These are phyloP conservation scores for Rhytidhysteron rufulum DNA, from an alignment of 2,329 filamentous ascomycete species.

Conservation along the genomic window DNA sequence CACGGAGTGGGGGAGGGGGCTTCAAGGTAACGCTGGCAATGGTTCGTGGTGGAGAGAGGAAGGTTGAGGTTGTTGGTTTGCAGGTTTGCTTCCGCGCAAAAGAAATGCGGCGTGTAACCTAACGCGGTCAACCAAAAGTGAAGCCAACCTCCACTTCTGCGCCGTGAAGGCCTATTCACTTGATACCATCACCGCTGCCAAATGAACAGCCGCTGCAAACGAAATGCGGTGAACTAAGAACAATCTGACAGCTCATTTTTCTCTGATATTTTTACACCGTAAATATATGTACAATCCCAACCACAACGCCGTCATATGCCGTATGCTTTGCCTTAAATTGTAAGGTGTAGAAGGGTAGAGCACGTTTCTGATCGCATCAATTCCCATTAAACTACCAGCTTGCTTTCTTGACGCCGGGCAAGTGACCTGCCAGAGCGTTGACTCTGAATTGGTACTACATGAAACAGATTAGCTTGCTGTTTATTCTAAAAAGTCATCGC, in stretches of 20 bases:
- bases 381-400: constrained; percentile 78
- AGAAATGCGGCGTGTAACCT: background rate
- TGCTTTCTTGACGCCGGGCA: constrained; percentile 93
- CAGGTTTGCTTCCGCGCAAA: background rate
- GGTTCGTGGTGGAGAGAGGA: background rate
- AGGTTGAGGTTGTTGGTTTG: background rate
- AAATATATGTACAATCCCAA: constrained; percentile 10
- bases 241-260: background rate
- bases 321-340: too few species aligned
- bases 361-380: too few species aligned
- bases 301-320: constrained; percentile 29
- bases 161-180: too few species aligned
- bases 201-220: background rate
- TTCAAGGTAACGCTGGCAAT: too few species aligned
- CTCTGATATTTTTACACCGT: constrained; percentile 7
- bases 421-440: constrained; percentile 76
- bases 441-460: constrained; percentile 85
- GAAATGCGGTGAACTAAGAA: background rate
- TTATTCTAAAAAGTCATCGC: background rate
- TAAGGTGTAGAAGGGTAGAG: too few species aligned
- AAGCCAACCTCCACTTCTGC: too few species aligned
- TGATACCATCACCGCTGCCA: background rate
- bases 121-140: constrained; percentile 3
- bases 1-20: too few species aligned
- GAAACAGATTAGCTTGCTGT: too few species aligned